Conservation (phyloP, 179 eudicot genomes). For the Carnegiea gigantea region DNA sequence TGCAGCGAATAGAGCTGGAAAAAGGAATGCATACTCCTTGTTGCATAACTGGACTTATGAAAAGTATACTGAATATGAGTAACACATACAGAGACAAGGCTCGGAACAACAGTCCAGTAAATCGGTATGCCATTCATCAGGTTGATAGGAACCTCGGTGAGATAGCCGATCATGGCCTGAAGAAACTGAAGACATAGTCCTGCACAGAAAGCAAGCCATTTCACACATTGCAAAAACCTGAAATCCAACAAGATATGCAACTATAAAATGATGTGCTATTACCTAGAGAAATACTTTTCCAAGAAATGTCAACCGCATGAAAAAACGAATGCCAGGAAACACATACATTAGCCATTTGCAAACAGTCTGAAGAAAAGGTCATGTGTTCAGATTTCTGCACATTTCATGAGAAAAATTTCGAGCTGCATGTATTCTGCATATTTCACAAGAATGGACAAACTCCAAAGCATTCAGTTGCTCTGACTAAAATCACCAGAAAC, state of each 20-base stretch:
- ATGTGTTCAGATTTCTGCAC: no score
- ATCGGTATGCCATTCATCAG: conserved; percentile 76
- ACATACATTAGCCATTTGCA: no score
- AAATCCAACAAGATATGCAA: not conserved
- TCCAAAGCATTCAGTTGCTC: no score
- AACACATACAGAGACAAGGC: conserved; percentile 80
- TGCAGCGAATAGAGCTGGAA: not conserved
- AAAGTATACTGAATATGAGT: not conserved
- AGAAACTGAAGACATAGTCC: conserved; percentile 44
- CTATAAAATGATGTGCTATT: not conserved
- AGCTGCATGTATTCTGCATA: no score
- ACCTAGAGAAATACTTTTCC: not conserved
- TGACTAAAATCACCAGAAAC: no score
- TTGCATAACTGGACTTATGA: not conserved
- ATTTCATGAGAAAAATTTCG: no score
- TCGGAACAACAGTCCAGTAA: conserved; percentile 86
- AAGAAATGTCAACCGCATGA: no score
- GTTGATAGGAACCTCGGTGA: conserved; percentile 42
- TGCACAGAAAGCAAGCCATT: conserved; percentile 21
- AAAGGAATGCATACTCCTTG: not conserved
- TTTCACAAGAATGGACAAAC: no score
- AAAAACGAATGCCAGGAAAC: no score
- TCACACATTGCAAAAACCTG: not conserved
- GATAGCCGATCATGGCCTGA: conserved; percentile 64
- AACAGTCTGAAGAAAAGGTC: no score